phyloP scores from a whole-genome alignment of 768 basidiomycete species.

The Termitomyces sp. region DNA sequence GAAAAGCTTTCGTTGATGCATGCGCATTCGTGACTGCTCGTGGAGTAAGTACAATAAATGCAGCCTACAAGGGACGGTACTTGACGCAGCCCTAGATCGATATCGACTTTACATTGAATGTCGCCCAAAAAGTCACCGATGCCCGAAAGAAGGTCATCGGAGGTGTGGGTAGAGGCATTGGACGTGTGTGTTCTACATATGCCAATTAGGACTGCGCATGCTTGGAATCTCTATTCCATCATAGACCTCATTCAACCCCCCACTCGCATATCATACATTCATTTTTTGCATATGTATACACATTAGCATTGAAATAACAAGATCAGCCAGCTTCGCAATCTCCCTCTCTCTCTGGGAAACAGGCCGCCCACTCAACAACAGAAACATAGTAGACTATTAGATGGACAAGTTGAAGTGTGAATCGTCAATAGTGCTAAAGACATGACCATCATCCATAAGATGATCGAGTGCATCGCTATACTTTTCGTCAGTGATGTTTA shows the following conservation, averaged over 20 bases:
- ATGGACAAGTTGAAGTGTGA: slow-evolving; percentile 65
- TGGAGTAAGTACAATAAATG: slow-evolving; percentile 22
- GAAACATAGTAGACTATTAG: slow-evolving; percentile 12
- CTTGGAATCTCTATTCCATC: not conserved
- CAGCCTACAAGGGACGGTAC: slow-evolving; percentile 1
- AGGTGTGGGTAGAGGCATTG: slow-evolving; percentile 65
- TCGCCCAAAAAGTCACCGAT: slow-evolving; percentile 64
- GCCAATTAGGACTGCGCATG: slow-evolving; percentile 7
- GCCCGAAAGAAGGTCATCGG: slow-evolving; percentile 68
- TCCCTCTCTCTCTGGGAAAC: no score
- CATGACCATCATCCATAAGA: slow-evolving; percentile 73
- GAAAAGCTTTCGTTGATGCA: slow-evolving; percentile 45
- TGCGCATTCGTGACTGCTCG: slow-evolving; percentile 35
- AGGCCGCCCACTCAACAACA: not conserved
- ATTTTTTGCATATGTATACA: not conserved
- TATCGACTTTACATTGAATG: slow-evolving; percentile 53
- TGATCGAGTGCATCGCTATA: slow-evolving; percentile 65
- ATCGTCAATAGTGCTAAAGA: slow-evolving; percentile 80
- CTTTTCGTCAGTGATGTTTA: not conserved
- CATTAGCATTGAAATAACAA: not conserved
- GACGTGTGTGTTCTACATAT: slow-evolving; percentile 18
- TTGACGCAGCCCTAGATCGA: slow-evolving; percentile 39
- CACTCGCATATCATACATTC: not conserved
- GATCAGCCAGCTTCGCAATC: not conserved
- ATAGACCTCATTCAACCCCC: not conserved